Evolutionary conservation across 805 yeast species (phyloP), one percentile per base, ranked within the genome.

Genomic region (Wickerhamomyces bisporus): DNA sequence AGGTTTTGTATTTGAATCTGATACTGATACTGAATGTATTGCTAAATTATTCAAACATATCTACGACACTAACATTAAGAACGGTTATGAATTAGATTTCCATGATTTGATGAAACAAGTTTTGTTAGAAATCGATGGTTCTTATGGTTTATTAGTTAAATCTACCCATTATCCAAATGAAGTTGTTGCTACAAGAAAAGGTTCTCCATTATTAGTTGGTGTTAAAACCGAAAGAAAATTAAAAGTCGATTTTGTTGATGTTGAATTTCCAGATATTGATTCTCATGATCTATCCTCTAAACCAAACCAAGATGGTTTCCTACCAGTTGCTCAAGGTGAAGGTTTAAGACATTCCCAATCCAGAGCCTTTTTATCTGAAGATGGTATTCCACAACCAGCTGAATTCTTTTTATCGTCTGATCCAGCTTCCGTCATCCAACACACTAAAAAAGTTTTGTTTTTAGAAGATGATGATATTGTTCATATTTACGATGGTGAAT

Each of bases 391-490:
- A 53, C 83, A 78, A 71, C 96, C 98, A 35, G 85, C 91, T 36
- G 98, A 93, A 68, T 91, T 91, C 63, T 93, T 88, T 68, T 73
- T 93, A 46, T 88, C 97, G 12, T 88, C 97, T 19, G 99, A 93
- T 68, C 96, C 98, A 26, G 85, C 98, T 13, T 89, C 98, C 17
- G 96, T 93, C 34, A 75, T 93, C 40, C 91, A 89, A 65, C 96
- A 93, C 69, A 93, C 99, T 55, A 93, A 89, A 68, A 93, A 93
- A 68, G 98, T 93, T 23, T 73, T 93, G 54, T 91, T 86, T 66
- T 74, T 93, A 57, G 98, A 93, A 68, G 99, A 93, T 65, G 97
- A 93, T 60, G 99, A 93, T 66, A 88, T 93, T 63, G 99, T 97
- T 28, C 99, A 93, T 64, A 88, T 93, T 50, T 88, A 84, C 63